A percentile compares a stretch with the other conserved stretches of the same genome.
phyloP scores from a whole-genome alignment of 371 early-diverging fungal genomes.

The Conidiobolus incongruus region DNA sequence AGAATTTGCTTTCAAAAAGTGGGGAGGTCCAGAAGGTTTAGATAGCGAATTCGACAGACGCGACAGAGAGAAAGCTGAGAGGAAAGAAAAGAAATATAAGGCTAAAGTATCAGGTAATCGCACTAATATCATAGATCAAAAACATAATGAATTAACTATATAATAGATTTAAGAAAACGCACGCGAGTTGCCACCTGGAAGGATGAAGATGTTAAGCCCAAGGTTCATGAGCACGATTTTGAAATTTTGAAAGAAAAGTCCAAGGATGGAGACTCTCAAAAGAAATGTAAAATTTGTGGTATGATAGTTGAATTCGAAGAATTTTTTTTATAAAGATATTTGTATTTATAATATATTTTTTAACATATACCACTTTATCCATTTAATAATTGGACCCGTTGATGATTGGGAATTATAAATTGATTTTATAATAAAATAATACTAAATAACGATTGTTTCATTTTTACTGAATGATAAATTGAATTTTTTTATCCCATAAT shows the following conservation, averaged over 20 bases:
- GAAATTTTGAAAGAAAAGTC: not conserved
- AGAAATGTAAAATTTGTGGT: not conserved
- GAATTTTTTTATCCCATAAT: too few species aligned
- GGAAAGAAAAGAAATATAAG: slow-evolving; percentile 69
- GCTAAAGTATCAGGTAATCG: slow-evolving; percentile 31
- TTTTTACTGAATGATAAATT: too few species aligned
- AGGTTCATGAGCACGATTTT: not conserved
- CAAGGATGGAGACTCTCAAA: not conserved
- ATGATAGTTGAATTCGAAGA: not conserved
- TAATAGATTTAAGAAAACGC: slow-evolving; percentile 2
- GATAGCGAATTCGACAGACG: slow-evolving; percentile 77
- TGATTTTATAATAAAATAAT: too few species aligned
- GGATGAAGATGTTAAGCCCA: not conserved
- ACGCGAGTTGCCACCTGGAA: slow-evolving; percentile 1
- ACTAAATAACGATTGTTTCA: too few species aligned
- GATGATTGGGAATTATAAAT: too few species aligned
- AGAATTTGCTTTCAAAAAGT: slow-evolving; percentile 75
- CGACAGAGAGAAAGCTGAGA: slow-evolving; percentile 47
- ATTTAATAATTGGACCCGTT: too few species aligned
- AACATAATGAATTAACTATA: not conserved
- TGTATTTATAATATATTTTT: not conserved
- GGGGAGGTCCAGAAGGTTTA: slow-evolving; percentile 67
- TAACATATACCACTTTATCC: too few species aligned
- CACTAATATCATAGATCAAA: not conserved
- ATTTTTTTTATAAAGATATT: not conserved